Percentiles rank a stretch among this genome's conserved stretches.
Conservation (phyloP, 1,139 yeast genomes). For the Candida mesenterica region DNA sequence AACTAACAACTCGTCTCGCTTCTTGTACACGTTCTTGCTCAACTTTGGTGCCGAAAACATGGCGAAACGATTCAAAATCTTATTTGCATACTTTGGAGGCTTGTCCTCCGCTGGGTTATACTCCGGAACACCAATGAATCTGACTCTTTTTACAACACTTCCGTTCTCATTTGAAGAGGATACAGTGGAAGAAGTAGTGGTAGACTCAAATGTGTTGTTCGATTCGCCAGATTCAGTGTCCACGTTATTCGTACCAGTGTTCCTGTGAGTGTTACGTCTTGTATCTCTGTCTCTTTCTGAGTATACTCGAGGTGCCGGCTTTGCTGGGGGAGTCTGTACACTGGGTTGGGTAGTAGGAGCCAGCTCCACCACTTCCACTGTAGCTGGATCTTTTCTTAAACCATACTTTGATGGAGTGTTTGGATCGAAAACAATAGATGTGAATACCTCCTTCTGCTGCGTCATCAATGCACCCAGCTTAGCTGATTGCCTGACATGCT, state of each 20-base stretch:
- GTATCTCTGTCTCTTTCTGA: conserved; percentile 31
- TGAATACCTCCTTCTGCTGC: conserved; percentile 37
- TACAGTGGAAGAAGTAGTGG: conserved; percentile 13
- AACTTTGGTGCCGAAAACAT: conserved; percentile 30
- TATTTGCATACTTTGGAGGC: conserved; percentile 47
- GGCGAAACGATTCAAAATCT: conserved; percentile 48
- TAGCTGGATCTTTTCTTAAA: conserved; percentile 19
- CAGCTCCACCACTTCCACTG: conserved; percentile 2
- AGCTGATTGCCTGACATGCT: conserved; percentile 40
- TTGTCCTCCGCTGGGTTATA: conserved; percentile 57
- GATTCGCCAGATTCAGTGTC: conserved; percentile 11
- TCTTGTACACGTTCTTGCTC: conserved; percentile 20
- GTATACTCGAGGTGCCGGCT: not conserved
- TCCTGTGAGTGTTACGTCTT: conserved; percentile 31
- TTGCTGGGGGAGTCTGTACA: conserved; percentile 11
- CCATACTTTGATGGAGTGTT: conserved; percentile 33
- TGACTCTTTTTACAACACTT: conserved; percentile 36
- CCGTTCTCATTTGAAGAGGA: conserved; percentile 10
- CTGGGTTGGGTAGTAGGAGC: conserved; percentile 5
- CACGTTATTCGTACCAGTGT: conserved; percentile 23
- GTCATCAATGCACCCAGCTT: conserved; percentile 39
- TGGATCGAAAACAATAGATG: conserved; percentile 43
- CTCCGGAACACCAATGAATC: conserved; percentile 53
- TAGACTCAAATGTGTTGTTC: conserved; percentile 8
- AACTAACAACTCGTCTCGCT: conserved; percentile 46